Base-by-base conservation (phyloP, 2,329 filamentous ascomycete species). In the Ophiocordyceps sinensis region DNA sequence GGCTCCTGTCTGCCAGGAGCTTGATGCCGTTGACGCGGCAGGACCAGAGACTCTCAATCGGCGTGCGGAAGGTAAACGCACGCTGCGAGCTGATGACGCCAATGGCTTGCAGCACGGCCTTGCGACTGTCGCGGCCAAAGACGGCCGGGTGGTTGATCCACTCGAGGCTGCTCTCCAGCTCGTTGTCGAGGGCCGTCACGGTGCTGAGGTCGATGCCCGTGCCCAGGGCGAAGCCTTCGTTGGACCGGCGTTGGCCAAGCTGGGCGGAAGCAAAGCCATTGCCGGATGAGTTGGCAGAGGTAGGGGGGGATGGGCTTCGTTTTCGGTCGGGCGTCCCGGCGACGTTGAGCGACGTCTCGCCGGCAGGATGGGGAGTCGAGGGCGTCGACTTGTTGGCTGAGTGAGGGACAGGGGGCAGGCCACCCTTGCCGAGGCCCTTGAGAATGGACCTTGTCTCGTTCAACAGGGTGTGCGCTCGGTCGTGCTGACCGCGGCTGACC, bases 141-240 rank as follows among this genome's bases (percentile, higher is more conserved):
- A 96, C 85, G 2, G 88, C 88, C 2, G 91, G 91, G 55, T 98
- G 91, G 56, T 83, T 87, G 61, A 98, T 96, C 91, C 91, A 98
- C 62, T 98, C 91, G 14, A 98, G 67, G 39, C 84, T 85, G 29
- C 84, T 77, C 58, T 94, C 86, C 29, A 98, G 74, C 60, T 98
- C 91, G 1, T 84, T 77, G 58, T 98, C 91, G 15, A 98, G 76
- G 3, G 91, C 88, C 21, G 77, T 70, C 53, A 96, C 89, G 0
- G 85, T 91, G 30, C 70, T 71, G 6, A 75, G 64, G 54, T 98
- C 91, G 42, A 98, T 89, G n/a, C 86, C 84, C 7, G 79, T 75
- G 64, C 74, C 49, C 60, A 82, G 44, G 60, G 72, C 57, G 60
- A 85, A 56, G 7, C 66, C 68, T 46, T 77, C 76, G 39, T 65